Evolutionary conservation across 2,329 filamentous ascomycete species (phyloP).

Genomic region (Drechmeria coniospora): DNA sequence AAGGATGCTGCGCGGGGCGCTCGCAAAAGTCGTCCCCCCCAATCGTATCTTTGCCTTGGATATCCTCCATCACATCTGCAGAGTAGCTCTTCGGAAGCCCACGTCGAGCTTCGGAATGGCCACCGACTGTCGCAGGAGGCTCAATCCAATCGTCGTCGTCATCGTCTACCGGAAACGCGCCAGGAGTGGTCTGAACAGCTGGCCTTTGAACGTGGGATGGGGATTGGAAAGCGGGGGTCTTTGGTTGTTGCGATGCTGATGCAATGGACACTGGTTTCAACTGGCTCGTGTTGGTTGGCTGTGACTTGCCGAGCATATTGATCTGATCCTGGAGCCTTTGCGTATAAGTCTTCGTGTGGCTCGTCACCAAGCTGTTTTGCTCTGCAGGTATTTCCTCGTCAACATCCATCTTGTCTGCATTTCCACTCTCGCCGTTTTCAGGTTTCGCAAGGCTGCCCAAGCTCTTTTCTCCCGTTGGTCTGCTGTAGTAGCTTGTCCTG

Average conservation of each 20-base stretch:
- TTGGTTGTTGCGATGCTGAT: slow-evolving; percentile 21
- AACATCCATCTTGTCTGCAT: slow-evolving; percentile 37
- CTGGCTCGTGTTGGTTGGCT: slow-evolving; percentile 28
- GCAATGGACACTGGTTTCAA: slow-evolving; percentile 27
- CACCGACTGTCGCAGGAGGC: slow-evolving; percentile 23
- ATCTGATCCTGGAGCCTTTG: slow-evolving; percentile 89
- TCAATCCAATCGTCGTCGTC: slow-evolving; percentile 50
- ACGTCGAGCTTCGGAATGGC: slow-evolving; percentile 24
- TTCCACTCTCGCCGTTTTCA: slow-evolving; percentile 27
- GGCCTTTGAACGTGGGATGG: slow-evolving; percentile 13
- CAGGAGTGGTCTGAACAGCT: slow-evolving; percentile 32
- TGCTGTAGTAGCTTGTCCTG: slow-evolving; percentile 59
- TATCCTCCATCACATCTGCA: slow-evolving; percentile 44
- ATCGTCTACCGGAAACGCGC: slow-evolving; percentile 42
- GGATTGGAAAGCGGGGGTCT: slow-evolving; percentile 12
- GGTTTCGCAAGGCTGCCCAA: slow-evolving; percentile 36
- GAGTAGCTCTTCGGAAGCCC: slow-evolving; percentile 44
- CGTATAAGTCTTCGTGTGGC: slow-evolving; percentile 79
- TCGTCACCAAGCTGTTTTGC: slow-evolving; percentile 23
- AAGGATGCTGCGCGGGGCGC: not conserved
- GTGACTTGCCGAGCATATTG: slow-evolving; percentile 49
- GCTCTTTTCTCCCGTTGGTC: slow-evolving; percentile 60
- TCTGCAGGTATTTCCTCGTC: slow-evolving; percentile 27
- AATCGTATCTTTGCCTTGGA: slow-evolving; percentile 31
- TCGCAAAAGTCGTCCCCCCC: slow-evolving; percentile 23